phyloP scores from a whole-genome alignment of 768 basidiomycete genomes.

The Neoboletus magnificus region DNA sequence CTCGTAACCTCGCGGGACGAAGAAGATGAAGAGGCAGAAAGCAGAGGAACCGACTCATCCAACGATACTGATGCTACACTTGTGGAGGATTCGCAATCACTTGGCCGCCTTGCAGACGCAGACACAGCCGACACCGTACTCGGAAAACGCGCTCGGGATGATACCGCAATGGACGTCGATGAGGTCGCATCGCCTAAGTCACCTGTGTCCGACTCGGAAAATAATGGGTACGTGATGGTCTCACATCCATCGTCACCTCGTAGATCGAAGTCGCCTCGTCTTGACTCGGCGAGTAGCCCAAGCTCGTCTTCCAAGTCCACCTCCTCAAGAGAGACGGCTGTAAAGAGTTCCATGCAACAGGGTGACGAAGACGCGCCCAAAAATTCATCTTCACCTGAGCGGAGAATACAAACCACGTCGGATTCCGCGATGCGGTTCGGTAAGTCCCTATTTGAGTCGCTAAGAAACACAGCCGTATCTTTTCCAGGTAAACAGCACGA shows the following conservation, averaged over 20 bases:
- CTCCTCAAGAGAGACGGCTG: conserved; percentile 30
- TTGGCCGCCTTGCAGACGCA: conserved; percentile 17
- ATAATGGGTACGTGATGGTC: conserved; percentile 43
- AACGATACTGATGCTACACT: conserved; percentile 88
- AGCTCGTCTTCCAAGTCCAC: conserved; percentile 25
- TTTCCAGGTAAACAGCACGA: conserved; percentile 88
- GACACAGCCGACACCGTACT: conserved; percentile 53
- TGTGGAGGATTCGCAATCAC: conserved; percentile 64
- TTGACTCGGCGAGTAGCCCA: conserved; percentile 28
- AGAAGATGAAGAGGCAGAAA: conserved; percentile 75
- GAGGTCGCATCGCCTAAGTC: conserved; percentile 30
- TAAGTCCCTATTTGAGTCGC: conserved; percentile 33
- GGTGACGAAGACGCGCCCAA: conserved; percentile 33
- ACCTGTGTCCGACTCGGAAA: conserved; percentile 33
- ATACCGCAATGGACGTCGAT: conserved; percentile 56
- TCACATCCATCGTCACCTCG: conserved; percentile 36
- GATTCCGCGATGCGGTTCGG: conserved; percentile 92
- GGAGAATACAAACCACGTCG: conserved; percentile 48
- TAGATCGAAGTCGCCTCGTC: conserved; percentile 35
- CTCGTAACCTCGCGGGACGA: conserved; percentile 89
- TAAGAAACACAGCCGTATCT: background rate
- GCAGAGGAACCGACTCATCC: conserved; percentile 72
- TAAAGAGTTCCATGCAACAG: conserved; percentile 23
- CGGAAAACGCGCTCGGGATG: conserved; percentile 64
- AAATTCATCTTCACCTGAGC: conserved; percentile 55